Evolutionary conservation across 2,329 filamentous ascomycete species (phyloP).

Genomic region (Dendryphion nanum): DNA sequence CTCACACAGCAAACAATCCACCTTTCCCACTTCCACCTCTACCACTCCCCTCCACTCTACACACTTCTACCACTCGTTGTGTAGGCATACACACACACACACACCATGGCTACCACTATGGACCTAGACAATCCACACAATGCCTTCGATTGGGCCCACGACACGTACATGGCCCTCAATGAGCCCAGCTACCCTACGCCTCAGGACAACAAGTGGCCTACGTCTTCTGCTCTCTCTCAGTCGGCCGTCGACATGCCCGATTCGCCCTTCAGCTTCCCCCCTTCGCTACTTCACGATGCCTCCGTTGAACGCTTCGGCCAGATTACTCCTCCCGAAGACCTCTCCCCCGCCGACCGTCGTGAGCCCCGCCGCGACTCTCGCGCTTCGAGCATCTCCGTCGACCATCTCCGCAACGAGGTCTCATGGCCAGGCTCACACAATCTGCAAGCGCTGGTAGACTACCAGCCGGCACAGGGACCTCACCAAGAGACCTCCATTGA

Average conservation of each 20-base stretch:
- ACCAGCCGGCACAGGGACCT: constrained; percentile 3
- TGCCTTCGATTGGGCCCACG: constrained; percentile 2
- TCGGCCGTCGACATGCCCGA: constrained; percentile 6
- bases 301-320: constrained; percentile 34
- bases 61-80: too few relatives aligned
- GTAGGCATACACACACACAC: too few relatives aligned
- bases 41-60: too few relatives aligned
- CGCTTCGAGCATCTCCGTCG: constrained; percentile 26
- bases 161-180: constrained; percentile 1
- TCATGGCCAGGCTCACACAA: constrained; percentile 18
- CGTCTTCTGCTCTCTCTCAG: constrained; percentile 15
- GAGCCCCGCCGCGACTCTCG: constrained; percentile 5
- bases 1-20: too few relatives aligned
- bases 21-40: too few relatives aligned
- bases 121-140: neutral
- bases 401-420: constrained; percentile 28
- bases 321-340: constrained; percentile 37
- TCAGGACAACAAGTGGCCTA: constrained; percentile 21
- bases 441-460: constrained; percentile 4
- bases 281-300: constrained; percentile 25
- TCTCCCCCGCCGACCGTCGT: constrained; percentile 20
- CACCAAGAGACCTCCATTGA: too few relatives aligned
- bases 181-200: neutral
- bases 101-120: neutral
- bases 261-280: constrained; percentile 25